Conservation (phyloP, 805 yeast species). For the Komagataella populi region DNA sequence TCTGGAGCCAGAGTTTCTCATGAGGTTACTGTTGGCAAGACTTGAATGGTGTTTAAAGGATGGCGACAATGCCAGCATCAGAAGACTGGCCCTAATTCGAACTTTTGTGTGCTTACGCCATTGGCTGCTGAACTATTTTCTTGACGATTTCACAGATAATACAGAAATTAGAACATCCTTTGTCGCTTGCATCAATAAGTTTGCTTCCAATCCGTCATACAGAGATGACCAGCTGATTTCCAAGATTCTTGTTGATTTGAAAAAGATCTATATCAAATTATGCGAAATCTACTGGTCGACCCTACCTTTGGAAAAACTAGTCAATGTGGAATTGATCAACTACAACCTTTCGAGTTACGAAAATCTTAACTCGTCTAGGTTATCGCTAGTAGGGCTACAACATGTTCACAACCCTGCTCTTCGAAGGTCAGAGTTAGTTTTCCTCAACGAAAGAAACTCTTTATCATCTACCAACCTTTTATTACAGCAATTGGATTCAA, state of each 20-base stretch:
- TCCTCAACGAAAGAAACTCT: conserved; percentile 14
- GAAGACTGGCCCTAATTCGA: conserved; percentile 52
- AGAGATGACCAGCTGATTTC: conserved; percentile 4
- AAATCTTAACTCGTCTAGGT: conserved; percentile 15
- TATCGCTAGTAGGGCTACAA: conserved; percentile 22
- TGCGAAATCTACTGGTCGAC: conserved; percentile 20
- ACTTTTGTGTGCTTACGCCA: conserved; percentile 81
- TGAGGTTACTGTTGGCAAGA: conserved; percentile 50
- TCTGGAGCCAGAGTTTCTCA: conserved; percentile 39
- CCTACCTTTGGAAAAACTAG: conserved; percentile 10
- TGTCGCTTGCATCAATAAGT: conserved; percentile 25
- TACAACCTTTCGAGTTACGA: conserved; percentile 13
- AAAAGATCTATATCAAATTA: conserved; percentile 17
- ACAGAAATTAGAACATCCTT: conserved; percentile 31
- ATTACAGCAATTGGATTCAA: conserved; percentile 7
- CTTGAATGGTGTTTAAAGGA: conserved; percentile 51
- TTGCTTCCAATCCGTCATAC: conserved; percentile 13
- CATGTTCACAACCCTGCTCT: conserved; percentile 23
- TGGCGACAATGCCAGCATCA: neutral
- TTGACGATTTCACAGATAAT: conserved; percentile 63
- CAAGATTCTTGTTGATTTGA: conserved; percentile 17
- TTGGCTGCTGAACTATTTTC: conserved; percentile 81
- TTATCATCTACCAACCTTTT: conserved; percentile 12
- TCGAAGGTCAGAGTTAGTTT: conserved; percentile 26
- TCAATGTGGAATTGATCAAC: conserved; percentile 8